Evolutionary conservation across 163 green algal genomes (phyloP).

Genomic region (Coccomyxa subellipsoidea): DNA sequence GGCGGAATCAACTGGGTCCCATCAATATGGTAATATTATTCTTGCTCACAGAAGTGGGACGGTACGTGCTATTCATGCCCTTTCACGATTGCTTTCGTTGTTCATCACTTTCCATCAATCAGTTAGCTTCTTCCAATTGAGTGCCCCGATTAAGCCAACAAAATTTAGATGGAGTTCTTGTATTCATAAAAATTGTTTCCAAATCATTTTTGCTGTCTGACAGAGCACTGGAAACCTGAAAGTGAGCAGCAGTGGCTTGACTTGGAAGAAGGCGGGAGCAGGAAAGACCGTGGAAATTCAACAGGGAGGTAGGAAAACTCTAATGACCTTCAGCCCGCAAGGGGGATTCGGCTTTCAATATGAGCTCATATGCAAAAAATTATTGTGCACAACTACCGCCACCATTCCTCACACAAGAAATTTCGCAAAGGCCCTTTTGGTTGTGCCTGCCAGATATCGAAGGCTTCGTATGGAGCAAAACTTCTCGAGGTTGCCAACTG

Average conservation of each 20-base stretch:
- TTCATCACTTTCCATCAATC: no score
- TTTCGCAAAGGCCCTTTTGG: no score
- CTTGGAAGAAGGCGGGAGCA: constrained; percentile 57
- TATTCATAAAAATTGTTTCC: not conserved
- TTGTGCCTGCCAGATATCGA: constrained; percentile 58
- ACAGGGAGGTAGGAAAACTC: constrained; percentile 37
- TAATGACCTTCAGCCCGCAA: not conserved
- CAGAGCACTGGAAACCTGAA: not conserved
- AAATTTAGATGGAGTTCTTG: not conserved
- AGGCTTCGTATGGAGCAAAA: constrained; percentile 57
- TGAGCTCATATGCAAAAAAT: no score
- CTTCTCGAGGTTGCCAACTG: constrained; percentile 55
- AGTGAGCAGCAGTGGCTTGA: constrained; percentile 34
- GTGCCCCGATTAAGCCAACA: no score
- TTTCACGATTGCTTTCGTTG: no score
- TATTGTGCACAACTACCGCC: no score
- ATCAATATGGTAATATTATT: not conserved
- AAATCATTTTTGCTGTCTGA: not conserved
- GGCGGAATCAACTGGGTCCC: not conserved
- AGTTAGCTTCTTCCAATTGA: no score
- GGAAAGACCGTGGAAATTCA: constrained; percentile 62
- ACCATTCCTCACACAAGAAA: no score
- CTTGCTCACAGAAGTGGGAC: constrained; percentile 6
- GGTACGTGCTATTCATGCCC: not conserved
- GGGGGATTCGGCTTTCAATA: not conserved